A percentile compares a stretch with the other conserved stretches of the same genome.
These are phyloP conservation scores for Mycosphaerelloides madeirae DNA, from an alignment of 2,329 filamentous ascomycete genomes.

Conservation along the genomic window DNA sequence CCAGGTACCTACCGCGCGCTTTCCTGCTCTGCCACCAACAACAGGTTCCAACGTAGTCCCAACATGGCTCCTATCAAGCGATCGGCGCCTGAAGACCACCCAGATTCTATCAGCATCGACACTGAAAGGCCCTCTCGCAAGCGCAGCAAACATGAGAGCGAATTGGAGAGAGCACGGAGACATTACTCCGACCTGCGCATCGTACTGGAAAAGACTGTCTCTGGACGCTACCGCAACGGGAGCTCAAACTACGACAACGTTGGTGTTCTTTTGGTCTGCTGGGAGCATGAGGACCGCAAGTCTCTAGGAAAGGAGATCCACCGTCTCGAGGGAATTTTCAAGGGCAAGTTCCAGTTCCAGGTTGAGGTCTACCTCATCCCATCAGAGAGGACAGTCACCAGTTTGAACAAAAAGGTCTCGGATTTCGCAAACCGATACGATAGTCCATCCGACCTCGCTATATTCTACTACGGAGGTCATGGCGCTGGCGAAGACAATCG, in stretches of 20 bases:
- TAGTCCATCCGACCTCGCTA: slow-evolving; percentile 2
- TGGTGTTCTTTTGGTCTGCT: slow-evolving; percentile 8
- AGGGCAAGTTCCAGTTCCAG: slow-evolving; percentile 3
- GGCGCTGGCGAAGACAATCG: slow-evolving; percentile 3
- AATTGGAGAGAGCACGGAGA: not conserved
- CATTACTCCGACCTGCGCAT: slow-evolving; percentile 4
- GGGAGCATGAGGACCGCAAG: slow-evolving; percentile 9
- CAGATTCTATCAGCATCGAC: too few species aligned
- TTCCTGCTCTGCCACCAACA: too few species aligned
- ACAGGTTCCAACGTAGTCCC: too few species aligned
- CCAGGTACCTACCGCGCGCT: too few species aligned
- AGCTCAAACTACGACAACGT: slow-evolving; percentile 5
- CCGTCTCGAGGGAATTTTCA: slow-evolving; percentile 4
- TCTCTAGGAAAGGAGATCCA: slow-evolving; percentile 2
- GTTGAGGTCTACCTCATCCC: slow-evolving; percentile 7
- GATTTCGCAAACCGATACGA: slow-evolving; percentile 9
- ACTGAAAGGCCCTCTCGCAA: too few species aligned
- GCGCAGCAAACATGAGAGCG: too few species aligned
- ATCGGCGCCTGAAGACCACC: too few species aligned
- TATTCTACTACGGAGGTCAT: slow-evolving; percentile 13
- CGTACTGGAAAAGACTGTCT: slow-evolving; percentile 5
- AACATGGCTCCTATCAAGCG: too few species aligned
- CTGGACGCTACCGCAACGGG: slow-evolving; percentile 7
- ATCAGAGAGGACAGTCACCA: slow-evolving; percentile 2
- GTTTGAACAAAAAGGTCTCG: slow-evolving; percentile 1